Evolutionary conservation across 805 yeast species (phyloP), one percentile per base, ranked within the genome.

Genomic region (Teunomyces pallodes): DNA sequence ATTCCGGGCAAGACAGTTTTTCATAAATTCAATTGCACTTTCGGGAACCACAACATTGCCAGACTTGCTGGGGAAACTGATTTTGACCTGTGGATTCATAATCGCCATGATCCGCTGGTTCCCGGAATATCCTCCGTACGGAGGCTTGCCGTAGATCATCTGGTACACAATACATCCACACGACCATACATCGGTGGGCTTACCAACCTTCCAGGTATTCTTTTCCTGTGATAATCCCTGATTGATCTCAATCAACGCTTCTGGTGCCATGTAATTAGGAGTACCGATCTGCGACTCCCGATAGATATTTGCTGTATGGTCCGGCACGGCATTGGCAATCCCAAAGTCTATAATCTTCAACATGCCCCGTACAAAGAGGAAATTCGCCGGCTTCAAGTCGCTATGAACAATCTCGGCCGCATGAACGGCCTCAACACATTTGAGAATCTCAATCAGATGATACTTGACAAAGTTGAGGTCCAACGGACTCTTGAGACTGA

Each of bases 191-290:
- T 94, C 99, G 1, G 97, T 87, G 0, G 98, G 96, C 58, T 84
- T 86, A 1, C 98, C 97, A 9, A 91, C 96, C 64, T 82, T 87
- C 92, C 85, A 70, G 32, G 81, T 67, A 48, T 57, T 62, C 43
- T 57, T 60, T 16, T 52, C 49, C 16, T n/a, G 20, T 47, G 60
- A 64, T 35, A 61, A 59, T 5, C 62, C 49, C 29, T 67, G 72
- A 45, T 65, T 73, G 27, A 69, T 81, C 64, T 86, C 95, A 40
- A 86, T 76, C 50, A 92, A 69, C 0, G 97, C 88, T 65, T 92
- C 99, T 0, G 99, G 99, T 0, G 99, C 97, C 98, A 92, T 94
- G 64, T 92, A 94, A 63, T 87, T 90, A 1, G 97, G 96, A 0
- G 99, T 92, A 4, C 99, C 99, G 45, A 90, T 86, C 62, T 90